Percentiles rank a stretch among this genome's conserved stretches.
phyloP scores from a whole-genome alignment of 352 stramenopile species.

The Stramenopiles sp. region DNA sequence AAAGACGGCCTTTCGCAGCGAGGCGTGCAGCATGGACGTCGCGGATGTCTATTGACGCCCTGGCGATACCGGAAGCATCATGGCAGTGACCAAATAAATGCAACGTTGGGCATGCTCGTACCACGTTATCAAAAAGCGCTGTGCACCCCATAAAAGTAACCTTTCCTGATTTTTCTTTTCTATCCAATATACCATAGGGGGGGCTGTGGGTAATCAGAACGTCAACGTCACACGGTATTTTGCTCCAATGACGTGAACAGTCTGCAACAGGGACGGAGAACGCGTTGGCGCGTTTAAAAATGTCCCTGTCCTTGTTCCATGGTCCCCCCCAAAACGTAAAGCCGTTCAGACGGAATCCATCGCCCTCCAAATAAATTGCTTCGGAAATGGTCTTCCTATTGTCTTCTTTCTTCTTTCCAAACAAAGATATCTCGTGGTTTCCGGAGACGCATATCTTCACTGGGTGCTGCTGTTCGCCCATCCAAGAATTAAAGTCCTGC shows the following conservation, averaged over 20 bases:
- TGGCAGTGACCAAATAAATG: too few species aligned
- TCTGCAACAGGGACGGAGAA: not conserved
- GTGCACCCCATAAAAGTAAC: too few species aligned
- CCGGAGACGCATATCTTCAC: not conserved
- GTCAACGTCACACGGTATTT: not conserved
- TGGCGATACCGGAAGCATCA: too few species aligned
- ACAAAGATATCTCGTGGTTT: not conserved
- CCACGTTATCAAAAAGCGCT: too few species aligned
- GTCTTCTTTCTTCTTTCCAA: too few species aligned
- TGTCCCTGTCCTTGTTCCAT: not conserved
- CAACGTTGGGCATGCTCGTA: too few species aligned
- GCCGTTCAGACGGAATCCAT: not conserved
- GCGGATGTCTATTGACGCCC: too few species aligned
- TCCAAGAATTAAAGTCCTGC: not conserved
- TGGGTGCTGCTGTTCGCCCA: not conserved
- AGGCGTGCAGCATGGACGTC: too few species aligned
- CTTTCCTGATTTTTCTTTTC: too few species aligned
- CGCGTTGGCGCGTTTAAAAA: not conserved
- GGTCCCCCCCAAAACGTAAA: not conserved
- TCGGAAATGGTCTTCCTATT: not conserved
- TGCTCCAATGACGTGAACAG: not conserved
- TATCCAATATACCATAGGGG: not conserved
- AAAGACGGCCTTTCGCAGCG: too few species aligned
- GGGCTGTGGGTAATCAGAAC: not conserved
- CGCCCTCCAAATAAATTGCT: not conserved